Evolutionary conservation across 1,284 basidiomycete genomes (phyloP).

Genomic region (Microbotryum silenes-acaulis): DNA sequence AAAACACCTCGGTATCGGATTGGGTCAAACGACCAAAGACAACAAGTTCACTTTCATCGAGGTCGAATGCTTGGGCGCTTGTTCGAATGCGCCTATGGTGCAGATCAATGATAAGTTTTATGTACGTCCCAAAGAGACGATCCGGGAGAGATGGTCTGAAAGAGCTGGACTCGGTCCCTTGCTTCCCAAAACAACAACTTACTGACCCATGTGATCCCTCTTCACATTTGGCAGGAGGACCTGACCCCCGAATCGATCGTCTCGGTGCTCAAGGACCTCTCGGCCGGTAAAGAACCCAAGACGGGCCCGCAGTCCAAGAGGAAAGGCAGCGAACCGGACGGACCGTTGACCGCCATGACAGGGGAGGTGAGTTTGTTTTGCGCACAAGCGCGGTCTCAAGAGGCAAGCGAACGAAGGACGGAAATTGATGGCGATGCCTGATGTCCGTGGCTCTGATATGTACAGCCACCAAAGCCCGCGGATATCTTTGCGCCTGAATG

Average conservation of each 20-base stretch:
- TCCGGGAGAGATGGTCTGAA: neutral
- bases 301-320: slow-evolving; percentile 83
- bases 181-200: no score
- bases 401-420: neutral
- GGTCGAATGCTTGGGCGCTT: slow-evolving; percentile 97
- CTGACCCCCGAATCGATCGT: slow-evolving; percentile 84
- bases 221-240: slow-evolving; percentile 63
- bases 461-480: slow-evolving; percentile 1
- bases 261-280: slow-evolving; percentile 77
- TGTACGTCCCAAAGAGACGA: slow-evolving; percentile 47
- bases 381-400: neutral
- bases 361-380: slow-evolving; percentile 55
- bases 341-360: slow-evolving; percentile 64
- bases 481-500: slow-evolving; percentile 2
- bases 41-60: slow-evolving; percentile 96
- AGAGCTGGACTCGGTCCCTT: neutral
- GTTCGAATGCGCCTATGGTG: slow-evolving; percentile 99
- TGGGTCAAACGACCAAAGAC: slow-evolving; percentile 86
- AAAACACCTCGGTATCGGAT: slow-evolving; percentile 70
- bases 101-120: slow-evolving; percentile 95
- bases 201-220: neutral
- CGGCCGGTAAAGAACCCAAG: slow-evolving; percentile 77
- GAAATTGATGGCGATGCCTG: neutral
- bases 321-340: slow-evolving; percentile 78
- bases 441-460: neutral